phyloP scores from a whole-genome alignment of 2,329 filamentous ascomycete species.

The Ophiocordyceps australis region DNA sequence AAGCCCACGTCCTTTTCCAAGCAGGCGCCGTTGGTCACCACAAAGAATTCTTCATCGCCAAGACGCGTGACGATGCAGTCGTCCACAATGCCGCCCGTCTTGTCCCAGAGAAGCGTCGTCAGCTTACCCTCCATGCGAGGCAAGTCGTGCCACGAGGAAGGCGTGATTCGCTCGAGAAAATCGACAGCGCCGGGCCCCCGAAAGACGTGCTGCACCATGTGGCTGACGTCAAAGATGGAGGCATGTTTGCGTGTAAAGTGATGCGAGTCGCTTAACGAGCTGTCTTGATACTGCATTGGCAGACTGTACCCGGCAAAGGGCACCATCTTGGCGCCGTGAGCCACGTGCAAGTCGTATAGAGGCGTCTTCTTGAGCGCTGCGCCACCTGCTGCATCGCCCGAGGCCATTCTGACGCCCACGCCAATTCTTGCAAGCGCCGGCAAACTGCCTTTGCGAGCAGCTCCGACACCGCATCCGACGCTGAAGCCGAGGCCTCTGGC shows the following conservation, averaged over 20 bases:
- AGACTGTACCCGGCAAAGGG: constrained; percentile 89
- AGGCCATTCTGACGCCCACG: no score
- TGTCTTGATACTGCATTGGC: constrained; percentile 73
- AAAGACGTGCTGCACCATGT: constrained; percentile 89
- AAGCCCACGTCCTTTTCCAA: constrained; percentile 75
- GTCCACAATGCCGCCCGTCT: constrained; percentile 81
- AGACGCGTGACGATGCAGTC: constrained; percentile 81
- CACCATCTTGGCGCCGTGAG: constrained; percentile 79
- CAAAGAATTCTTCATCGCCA: constrained; percentile 60
- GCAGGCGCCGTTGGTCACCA: constrained; percentile 90
- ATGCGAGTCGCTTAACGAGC: constrained; percentile 71
- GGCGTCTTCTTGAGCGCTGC: constrained; percentile 42
- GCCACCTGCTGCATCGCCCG: no score
- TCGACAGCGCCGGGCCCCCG: constrained; percentile 61
- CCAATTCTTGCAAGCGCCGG: no score
- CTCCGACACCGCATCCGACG: no score
- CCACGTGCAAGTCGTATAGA: constrained; percentile 61
- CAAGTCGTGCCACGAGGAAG: constrained; percentile 50
- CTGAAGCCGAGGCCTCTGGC: no score
- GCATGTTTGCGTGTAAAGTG: constrained; percentile 75
- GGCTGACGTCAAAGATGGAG: constrained; percentile 87
- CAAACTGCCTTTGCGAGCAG: no score
- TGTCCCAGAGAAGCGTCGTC: constrained; percentile 64
- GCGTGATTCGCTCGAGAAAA: constrained; percentile 74
- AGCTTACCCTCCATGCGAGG: constrained; percentile 55